Percentiles rank a stretch among this genome's conserved stretches.
Evolutionary conservation across 176 grass and related monocot genomes (phyloP).

Genomic region (Paspalum notatum): DNA sequence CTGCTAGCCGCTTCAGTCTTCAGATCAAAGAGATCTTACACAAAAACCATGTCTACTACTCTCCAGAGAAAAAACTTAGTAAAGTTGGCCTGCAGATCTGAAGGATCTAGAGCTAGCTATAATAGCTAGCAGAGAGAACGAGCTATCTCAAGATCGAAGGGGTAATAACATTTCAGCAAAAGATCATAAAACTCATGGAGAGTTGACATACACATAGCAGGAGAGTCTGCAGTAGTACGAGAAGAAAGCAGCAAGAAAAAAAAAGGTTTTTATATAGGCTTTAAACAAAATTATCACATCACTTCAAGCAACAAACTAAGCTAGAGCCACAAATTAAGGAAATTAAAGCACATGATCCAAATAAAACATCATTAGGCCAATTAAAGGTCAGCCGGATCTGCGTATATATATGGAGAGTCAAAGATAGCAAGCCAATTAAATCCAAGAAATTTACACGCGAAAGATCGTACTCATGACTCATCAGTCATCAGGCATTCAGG

Average conservation of each 20-base stretch:
- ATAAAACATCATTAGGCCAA: background rate
- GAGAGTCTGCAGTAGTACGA: background rate
- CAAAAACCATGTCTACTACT: too few species aligned
- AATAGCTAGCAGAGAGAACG: background rate
- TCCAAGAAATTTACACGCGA: conserved; percentile 8
- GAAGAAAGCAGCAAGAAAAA: conserved; percentile 5
- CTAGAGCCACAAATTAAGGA: background rate
- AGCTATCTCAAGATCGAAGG: background rate
- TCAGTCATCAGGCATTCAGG: background rate
- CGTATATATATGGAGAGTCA: background rate
- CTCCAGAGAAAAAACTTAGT: background rate
- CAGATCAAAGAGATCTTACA: background rate
- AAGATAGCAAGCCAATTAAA: conserved; percentile 37
- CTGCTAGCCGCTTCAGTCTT: background rate
- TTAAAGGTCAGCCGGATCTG: conserved; percentile 18
- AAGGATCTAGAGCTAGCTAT: conserved; percentile 15
- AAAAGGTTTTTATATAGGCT: background rate
- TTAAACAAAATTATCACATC: too few species aligned
- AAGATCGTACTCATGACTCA: background rate
- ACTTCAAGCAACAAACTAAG: background rate
- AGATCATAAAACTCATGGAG: background rate
- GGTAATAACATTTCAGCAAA: background rate
- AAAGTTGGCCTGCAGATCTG: background rate
- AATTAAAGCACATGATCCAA: background rate
- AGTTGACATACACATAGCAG: background rate